A percentile compares a stretch with the other conserved stretches of the same genome.
Evolutionary conservation across 352 stramenopile genomes (phyloP).

Genomic region (Pythium monospermum): DNA sequence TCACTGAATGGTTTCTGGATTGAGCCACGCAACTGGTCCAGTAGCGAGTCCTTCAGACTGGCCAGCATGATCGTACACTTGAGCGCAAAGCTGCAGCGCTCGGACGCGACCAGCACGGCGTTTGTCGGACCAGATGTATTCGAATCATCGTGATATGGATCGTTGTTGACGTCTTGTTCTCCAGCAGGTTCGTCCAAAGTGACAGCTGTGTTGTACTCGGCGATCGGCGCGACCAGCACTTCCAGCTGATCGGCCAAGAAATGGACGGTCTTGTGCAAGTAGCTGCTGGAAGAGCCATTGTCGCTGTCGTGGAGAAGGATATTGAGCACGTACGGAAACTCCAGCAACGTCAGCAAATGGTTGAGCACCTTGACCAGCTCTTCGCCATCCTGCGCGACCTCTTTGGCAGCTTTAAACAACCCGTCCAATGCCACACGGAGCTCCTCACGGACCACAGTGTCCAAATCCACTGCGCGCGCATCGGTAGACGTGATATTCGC

Average conservation of each 20-base stretch:
- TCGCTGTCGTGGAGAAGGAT: constrained; percentile 29
- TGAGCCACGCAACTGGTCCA: constrained; percentile 23
- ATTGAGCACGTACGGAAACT: constrained; percentile 51
- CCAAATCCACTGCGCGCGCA: not conserved
- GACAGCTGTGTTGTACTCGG: constrained; percentile 15
- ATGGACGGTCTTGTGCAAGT: constrained; percentile 37
- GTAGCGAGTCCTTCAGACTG: constrained; percentile 58
- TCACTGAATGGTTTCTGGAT: constrained; percentile 1
- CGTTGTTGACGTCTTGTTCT: constrained; percentile 10
- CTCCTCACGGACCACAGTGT: constrained; percentile 34
- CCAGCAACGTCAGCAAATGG: constrained; percentile 49
- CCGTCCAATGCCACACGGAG: constrained; percentile 30
- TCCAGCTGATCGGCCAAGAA: constrained; percentile 45
- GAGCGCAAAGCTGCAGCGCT: constrained; percentile 64
- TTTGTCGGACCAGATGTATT: constrained; percentile 37
- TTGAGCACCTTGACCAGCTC: constrained; percentile 39
- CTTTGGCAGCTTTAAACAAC: constrained; percentile 19
- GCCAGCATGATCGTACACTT: constrained; percentile 63
- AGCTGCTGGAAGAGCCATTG: constrained; percentile 2
- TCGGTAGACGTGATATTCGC: not conserved
- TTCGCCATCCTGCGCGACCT: constrained; percentile 10
- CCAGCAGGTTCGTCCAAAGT: not conserved
- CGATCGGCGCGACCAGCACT: constrained; percentile 26
- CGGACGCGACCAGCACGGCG: constrained; percentile 63
- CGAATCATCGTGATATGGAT: constrained; percentile 4